Conservation (phyloP, 306 rosid species). For the Castanea sativa region DNA sequence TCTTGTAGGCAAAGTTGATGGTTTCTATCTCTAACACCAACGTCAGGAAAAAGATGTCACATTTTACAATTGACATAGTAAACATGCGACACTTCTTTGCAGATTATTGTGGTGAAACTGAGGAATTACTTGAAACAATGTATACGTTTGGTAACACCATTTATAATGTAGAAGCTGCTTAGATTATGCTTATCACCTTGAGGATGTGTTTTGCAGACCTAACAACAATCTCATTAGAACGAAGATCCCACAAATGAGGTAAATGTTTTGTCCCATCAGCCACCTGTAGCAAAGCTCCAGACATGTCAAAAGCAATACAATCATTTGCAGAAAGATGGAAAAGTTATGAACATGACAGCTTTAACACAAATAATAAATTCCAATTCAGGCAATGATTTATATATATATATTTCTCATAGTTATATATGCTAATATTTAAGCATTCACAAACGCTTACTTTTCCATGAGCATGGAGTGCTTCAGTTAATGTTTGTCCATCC, state of each 20-base stretch:
- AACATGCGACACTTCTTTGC: background rate
- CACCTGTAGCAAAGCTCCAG: slow-evolving; percentile 49
- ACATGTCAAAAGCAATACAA: slow-evolving; percentile 25
- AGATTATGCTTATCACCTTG: slow-evolving; percentile 56
- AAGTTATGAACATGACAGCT: background rate
- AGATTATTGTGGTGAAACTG: background rate
- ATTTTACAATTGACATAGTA: background rate
- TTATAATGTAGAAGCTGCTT: slow-evolving; percentile 4
- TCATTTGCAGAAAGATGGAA: slow-evolving; percentile 1
- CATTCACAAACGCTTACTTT: no score
- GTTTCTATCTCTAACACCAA: background rate
- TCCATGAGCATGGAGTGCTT: no score
- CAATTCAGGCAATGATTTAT: no score
- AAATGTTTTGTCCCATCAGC: slow-evolving; percentile 90
- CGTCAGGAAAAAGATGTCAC: background rate
- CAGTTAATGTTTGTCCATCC: no score
- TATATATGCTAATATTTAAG: no score
- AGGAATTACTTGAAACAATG: background rate
- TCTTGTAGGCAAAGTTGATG: background rate
- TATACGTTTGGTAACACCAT: background rate
- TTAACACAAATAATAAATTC: background rate
- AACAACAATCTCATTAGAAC: slow-evolving; percentile 86
- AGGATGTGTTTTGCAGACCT: slow-evolving; percentile 93
- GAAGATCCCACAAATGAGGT: slow-evolving; percentile 93
- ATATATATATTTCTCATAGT: no score